Evolutionary conservation across 192 early-diverging fungal species (phyloP), one percentile per base, ranked within the genome.

Genomic region (Rhizophagus clarus): DNA sequence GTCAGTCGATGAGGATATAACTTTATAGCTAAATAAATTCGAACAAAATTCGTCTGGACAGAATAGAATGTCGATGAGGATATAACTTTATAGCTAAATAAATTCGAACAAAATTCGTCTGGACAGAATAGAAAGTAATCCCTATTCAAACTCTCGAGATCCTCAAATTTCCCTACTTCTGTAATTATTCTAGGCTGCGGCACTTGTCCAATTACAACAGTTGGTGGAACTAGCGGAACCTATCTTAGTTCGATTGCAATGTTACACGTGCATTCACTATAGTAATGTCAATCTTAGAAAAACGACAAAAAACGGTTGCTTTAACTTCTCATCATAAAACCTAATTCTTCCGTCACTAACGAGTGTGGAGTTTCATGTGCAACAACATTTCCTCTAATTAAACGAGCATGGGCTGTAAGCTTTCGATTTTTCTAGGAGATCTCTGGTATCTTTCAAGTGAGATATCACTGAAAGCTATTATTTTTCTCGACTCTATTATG

Each of bases 141-240:
- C 71, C 24, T 14, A 69, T 79, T 7, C 61, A 79, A 70, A 69
- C 29, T 32, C 11, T 0, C 8, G 40, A 68, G 67, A 31, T 0
- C n/a, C 66, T 79, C 37, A 2, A 42, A 47, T 31, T 22, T 42
- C 20, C 22, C 67, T 29, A 79, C 31, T 70, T 79, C 77, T 32
- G 71, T 12, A 42, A 79, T 32, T 17, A 79, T 79, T 1, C 34
- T 64, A 70, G 77, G 77, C 7, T 79, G 67, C 7, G 20, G 29
- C 71, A 28, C 10, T 0, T 0, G 20, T 20, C 31, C 45, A 4
- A n/a, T n/a, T n/a, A n/a, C n/a, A n/a, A n/a, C n/a, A n/a, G n/a
- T n/a, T n/a, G 11, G 14, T 40, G 66, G 3, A 79, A 32, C 37
- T 79, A 20, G 77, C 10, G 29, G 77, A 22, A 2, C 2, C 26